Evolutionary conservation across 2,329 filamentous ascomycete genomes (phyloP), one percentile per base, ranked within the genome.

Genomic region (Lojkania enalia): DNA sequence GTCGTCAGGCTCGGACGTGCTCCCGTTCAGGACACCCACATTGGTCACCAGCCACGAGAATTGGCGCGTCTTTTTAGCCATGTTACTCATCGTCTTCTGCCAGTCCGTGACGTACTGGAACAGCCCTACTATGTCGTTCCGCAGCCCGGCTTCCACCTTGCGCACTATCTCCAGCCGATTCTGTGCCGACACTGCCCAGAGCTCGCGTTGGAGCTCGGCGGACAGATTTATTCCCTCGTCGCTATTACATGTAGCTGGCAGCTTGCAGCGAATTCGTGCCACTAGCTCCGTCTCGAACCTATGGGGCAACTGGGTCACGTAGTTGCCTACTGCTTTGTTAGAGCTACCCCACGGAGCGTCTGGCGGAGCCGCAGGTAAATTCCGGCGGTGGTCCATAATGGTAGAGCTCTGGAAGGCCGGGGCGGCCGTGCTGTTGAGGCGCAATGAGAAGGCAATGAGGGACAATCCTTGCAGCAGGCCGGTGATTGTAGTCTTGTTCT

Each of bases 1-100:
- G 32, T 18, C 35, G 30, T 49, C 39, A n/a, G n/a, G n/a, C 20
- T 41, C 18, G 20, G 47, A 46, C 21, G 31, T 54, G 31, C 27
- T 46, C n/a, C 65, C 60, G 35, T 70, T 50, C 13, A 71, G 43
- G 5, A 69, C 60, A 31, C 68, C 69, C n/a, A 71, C 42, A 46
- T 71, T 71, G 35, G 66, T 68, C 5, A 72, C 60, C 16, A 69
- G 46, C 58, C 64, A 71, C 15, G 67, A 55, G 21, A 58, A 55
- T 11, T 64, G 52, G 14, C 68, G 53, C 41, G 57, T 44, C 55
- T 60, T 67, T 16, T 50, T 51, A 9, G 60, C 62, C 39, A 55
- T 54, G 39, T 45, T 39, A 1, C 44, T 53, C 58, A 63, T 57
- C 46, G 60, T 59, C 46, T 58, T 25, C 46, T 58, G 55, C 69